phyloP scores from a whole-genome alignment of 139 green algal genomes.

The Chlamydomonas schloesseri region DNA sequence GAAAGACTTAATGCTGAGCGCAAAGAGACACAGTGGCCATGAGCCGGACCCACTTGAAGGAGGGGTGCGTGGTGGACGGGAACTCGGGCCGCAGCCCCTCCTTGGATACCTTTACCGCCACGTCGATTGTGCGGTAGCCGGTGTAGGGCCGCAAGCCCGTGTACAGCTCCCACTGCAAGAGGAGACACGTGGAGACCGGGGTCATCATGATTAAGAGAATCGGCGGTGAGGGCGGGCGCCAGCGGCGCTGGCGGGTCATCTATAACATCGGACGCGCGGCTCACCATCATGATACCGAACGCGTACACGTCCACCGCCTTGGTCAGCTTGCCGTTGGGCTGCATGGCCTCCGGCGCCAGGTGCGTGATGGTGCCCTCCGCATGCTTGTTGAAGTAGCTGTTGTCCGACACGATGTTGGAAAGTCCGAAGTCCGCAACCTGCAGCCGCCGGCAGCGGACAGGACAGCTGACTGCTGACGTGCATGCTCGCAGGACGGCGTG shows the following conservation, averaged over 20 bases:
- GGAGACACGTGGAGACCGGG: too few species aligned
- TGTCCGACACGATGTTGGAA: constrained; percentile 49
- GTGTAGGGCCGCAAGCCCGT: constrained; percentile 47
- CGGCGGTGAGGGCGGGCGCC: too few species aligned
- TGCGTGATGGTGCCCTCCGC: constrained; percentile 54
- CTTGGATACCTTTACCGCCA: constrained; percentile 51
- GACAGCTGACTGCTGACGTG: too few species aligned
- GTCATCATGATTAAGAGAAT: too few species aligned
- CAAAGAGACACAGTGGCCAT: too few species aligned
- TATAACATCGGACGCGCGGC: too few species aligned
- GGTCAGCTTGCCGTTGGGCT: constrained; percentile 49
- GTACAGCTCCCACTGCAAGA: constrained; percentile 48
- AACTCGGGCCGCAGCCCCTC: constrained; percentile 48
- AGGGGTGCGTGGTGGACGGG: constrained; percentile 20
- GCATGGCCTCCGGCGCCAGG: constrained; percentile 48
- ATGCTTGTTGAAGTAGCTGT: constrained; percentile 56
- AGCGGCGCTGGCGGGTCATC: too few species aligned
- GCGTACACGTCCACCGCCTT: constrained; percentile 44
- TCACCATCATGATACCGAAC: neutral
- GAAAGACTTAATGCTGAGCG: too few species aligned
- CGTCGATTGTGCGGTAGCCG: constrained; percentile 48
- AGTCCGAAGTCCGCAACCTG: constrained; percentile 54
- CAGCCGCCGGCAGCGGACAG: too few species aligned
- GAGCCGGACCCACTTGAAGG: constrained; percentile 40
- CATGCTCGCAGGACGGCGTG: too few species aligned